Base-by-base conservation (phyloP, 257 asterid genomes). In the Petunia axillaris region DNA sequence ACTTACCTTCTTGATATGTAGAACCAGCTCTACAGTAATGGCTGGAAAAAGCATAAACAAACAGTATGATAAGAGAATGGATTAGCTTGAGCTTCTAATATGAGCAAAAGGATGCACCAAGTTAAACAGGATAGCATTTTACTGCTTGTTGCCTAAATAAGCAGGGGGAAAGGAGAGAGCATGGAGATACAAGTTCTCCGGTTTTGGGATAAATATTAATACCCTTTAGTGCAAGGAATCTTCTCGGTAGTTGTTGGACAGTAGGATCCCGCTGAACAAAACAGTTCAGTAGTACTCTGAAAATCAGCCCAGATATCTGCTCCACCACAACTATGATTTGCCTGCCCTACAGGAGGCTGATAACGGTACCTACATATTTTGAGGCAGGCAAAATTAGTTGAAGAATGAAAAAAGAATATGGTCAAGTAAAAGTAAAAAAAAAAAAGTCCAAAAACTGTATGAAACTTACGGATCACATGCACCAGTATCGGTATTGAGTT, bases 281-380 rank as follows among this genome's bases (percentile, higher is more conserved):
- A 96, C 66, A 93, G 66, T 82, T 91, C 95, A 1, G 86, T 81
- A 38, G 92, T 96, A 80, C 88, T 81, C 74, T 80, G 11, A 82
- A 87, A 91, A 87, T 96, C 98, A 54, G 97, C 91, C 99, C 99
- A 96, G 25, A 90, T 84, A 82, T 94, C 98, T 58, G 98, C 99
- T 80, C 97, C 97, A 3, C 99, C 99, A 68, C 99, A 96, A 38
- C 93, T 86, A 80, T 92, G 96, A 84, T 92, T 94, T 41, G 91
- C 36, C 71, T 87, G 85, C 66, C 98, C 99, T 0, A 97, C 97
- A 66, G 98, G 99, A 80, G 94, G 89, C 84, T 94, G 98, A 89
- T 96, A 96, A 8, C 87, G 91, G 48, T 96, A 96, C 86, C 98
- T 94, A 87, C 84, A 67, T 80, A 75, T 62, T 48, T 15, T 50